Evolutionary conservation across 1,284 basidiomycete species (phyloP).

Genomic region (Ustilago shanxiensis): DNA sequence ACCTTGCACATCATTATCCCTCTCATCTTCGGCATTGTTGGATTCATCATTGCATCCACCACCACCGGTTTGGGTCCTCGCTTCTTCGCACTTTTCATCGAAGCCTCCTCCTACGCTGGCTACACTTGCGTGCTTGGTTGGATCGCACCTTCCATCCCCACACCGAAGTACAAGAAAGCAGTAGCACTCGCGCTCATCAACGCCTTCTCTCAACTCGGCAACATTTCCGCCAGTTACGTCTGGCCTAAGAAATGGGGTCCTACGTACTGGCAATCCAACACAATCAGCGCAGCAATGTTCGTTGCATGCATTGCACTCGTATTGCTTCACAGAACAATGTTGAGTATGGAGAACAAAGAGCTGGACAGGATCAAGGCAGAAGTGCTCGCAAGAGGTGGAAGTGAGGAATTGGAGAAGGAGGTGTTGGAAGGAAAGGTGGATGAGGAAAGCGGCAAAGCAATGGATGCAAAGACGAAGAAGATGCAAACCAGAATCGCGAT

Average conservation of each 20-base stretch:
- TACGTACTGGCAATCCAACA: constrained; percentile 57
- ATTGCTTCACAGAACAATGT: constrained; percentile 44
- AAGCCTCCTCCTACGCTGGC: constrained; percentile 52
- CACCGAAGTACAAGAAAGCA: constrained; percentile 57
- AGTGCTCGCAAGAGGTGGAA: neutral
- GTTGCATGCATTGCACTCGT: constrained; percentile 48
- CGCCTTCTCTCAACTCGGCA: constrained; percentile 71
- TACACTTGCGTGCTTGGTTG: constrained; percentile 55
- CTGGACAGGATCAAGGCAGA: constrained; percentile 38
- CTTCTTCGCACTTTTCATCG: constrained; percentile 59
- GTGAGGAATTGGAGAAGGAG: neutral
- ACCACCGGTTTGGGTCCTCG: constrained; percentile 39
- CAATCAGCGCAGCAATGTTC: constrained; percentile 47
- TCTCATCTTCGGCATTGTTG: constrained; percentile 46
- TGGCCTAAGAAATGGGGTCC: constrained; percentile 57
- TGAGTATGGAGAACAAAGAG: constrained; percentile 45
- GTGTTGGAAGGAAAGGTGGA: constrained; percentile 12
- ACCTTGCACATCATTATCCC: constrained; percentile 53
- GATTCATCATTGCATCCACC: constrained; percentile 58
- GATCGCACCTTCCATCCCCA: constrained; percentile 54
- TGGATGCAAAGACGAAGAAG: constrained; percentile 23
- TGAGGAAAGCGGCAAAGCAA: constrained; percentile 6
- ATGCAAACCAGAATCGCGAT: constrained; percentile 30
- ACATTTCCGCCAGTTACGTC: constrained; percentile 70
- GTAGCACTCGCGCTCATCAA: constrained; percentile 66